Base-by-base conservation (phyloP, 768 basidiomycete species). In the Ephemerocybe angulata region DNA sequence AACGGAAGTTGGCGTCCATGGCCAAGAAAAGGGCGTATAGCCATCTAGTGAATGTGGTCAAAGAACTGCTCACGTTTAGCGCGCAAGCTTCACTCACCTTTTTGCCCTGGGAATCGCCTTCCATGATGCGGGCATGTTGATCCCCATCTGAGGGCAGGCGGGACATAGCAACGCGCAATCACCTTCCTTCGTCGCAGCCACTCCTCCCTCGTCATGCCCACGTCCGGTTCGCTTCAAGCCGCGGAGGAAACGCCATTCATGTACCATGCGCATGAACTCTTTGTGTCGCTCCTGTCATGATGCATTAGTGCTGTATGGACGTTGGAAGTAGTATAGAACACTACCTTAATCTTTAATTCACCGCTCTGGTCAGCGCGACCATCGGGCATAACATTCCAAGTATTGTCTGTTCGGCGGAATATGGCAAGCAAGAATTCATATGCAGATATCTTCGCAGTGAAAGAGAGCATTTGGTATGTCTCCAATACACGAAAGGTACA, bases 1-100 rank as follows among this genome's bases (percentile, higher is more conserved):
- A 57, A 0, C 67, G 58, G 55, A 72, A 73, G 56, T 71, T 71
- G 1, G 67, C 62, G 48, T 72, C 67, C 0, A 72, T 64, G 1
- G 62, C 64, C 2, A 72, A 27, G 40, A 68, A 67, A 67, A 64
- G 3, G 1, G 22, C 44, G 11, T 46, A 28, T 27, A 69, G 30
- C 66, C 68, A 72, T 52, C 70, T 71, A 37, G 38, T n/a, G 38
- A 19, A 19, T 8, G 8, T 35, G 33, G 21, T 41, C 38, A 41
- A 19, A 37, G 24, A 50, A n/a, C 58, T 29, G 25, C 24, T 17
- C n/a, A 50, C 24, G 30, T 58, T 13, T 49, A 62, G 57, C 50
- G 54, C 17, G 50, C 40, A 4, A 46, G 22, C 11, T 19, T 46
- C 21, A 22, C 22, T 28, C 19, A 48, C 53, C 15, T 10, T 33